Percentiles rank a stretch among this genome's conserved stretches.
Evolutionary conservation across 345 rosid species (phyloP).

Genomic region (Excoecaria agallocha): DNA sequence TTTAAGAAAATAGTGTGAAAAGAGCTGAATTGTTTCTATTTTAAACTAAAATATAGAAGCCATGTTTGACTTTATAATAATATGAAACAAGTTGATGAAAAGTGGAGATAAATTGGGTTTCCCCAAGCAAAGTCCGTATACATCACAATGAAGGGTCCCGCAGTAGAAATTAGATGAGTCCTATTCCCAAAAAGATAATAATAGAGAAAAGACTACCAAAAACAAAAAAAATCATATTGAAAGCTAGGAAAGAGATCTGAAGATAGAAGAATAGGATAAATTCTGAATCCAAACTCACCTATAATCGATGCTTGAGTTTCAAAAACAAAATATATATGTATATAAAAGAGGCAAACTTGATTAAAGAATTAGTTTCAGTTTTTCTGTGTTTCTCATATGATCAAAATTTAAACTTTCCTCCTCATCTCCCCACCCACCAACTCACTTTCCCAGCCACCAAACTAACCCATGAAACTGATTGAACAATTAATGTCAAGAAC

Average conservation of each 20-base stretch:
- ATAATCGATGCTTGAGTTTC: neutral
- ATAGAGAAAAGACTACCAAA: neutral
- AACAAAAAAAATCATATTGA: neutral
- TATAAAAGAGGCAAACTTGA: neutral
- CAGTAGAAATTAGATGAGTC: neutral
- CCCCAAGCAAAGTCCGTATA: neutral
- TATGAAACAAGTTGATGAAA: neutral
- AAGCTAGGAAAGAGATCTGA: slow-evolving; percentile 2
- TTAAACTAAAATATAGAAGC: neutral
- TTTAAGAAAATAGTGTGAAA: neutral
- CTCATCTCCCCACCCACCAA: neutral
- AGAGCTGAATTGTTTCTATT: neutral
- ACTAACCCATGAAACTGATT: neutral
- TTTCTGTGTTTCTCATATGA: too few relatives aligned
- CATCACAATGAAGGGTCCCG: neutral
- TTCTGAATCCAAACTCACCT: neutral
- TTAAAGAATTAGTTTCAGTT: neutral
- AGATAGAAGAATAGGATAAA: neutral
- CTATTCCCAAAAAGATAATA: neutral
- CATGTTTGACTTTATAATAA: neutral
- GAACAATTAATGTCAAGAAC: neutral
- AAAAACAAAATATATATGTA: neutral
- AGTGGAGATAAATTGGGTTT: neutral
- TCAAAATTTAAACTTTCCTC: neutral
- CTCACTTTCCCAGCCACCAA: slow-evolving; percentile 15